Percentiles rank a stretch among this genome's conserved stretches.
Conservation (phyloP, 202 grass and related monocot genomes). For the Brachypodium distachyon region DNA sequence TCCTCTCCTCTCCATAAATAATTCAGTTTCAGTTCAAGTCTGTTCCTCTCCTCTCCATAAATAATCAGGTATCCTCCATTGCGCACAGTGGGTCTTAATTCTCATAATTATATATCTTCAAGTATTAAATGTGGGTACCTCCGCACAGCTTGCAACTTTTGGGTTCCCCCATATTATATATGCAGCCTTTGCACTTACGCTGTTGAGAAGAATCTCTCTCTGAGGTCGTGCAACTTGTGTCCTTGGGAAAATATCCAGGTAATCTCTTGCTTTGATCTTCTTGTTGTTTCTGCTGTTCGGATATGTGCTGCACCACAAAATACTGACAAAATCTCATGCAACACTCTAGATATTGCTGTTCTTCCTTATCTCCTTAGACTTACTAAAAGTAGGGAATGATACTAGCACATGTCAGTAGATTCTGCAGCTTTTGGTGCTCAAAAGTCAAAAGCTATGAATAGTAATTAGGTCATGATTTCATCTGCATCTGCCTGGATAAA, state of each 20-base stretch:
- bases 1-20: no score
- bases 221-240: background rate
- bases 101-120: background rate
- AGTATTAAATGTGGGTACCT: background rate
- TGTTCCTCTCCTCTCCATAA: conserved; percentile 1
- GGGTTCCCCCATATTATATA: background rate
- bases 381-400: background rate
- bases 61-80: background rate
- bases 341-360: background rate
- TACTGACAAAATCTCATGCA: background rate
- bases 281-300: background rate
- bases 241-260: background rate
- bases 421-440: conserved; percentile 21
- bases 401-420: conserved; percentile 18
- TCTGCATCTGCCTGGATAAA: background rate
- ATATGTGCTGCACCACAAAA: background rate
- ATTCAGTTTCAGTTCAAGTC: background rate
- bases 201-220: background rate
- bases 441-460: background rate
- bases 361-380: background rate
- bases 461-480: background rate
- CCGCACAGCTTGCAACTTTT: background rate
- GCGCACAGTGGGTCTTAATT: background rate
- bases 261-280: background rate
- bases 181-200: background rate